Conservation (phyloP, 495 filamentous ascomycete genomes). For the Aspergillus indologenus region DNA sequence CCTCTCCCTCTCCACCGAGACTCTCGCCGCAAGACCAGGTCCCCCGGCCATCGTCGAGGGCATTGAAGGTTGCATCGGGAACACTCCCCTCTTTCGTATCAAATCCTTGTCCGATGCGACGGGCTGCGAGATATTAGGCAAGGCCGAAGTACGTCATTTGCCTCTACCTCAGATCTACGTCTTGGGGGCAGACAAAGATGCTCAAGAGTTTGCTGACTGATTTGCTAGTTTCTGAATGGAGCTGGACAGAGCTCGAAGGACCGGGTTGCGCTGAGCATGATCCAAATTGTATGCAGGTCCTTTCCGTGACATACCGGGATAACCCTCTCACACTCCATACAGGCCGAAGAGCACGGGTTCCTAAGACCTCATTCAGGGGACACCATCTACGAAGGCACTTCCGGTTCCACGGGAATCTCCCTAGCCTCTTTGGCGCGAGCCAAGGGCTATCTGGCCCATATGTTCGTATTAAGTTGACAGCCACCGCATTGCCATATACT, state of each 20-base stretch:
- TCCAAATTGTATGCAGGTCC: conserved; percentile 54
- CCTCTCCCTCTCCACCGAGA: conserved; percentile 8
- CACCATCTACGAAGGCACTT: conserved; percentile 95
- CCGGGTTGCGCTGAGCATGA: conserved; percentile 87
- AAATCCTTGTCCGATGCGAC: conserved; percentile 88
- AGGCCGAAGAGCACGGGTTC: conserved; percentile 76
- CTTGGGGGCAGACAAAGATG: neutral
- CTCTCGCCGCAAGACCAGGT: conserved; percentile 30
- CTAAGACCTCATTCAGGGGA: conserved; percentile 80
- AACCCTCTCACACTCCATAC: conserved; percentile 12
- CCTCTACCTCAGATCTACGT: neutral
- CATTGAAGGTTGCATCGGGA: conserved; percentile 89
- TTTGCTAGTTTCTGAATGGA: conserved; percentile 74
- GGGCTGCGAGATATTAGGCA: conserved; percentile 87
- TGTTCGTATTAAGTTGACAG: conserved; percentile 47
- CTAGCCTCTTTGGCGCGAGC: conserved; percentile 85
- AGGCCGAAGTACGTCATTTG: conserved; percentile 68
- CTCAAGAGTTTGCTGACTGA: neutral
- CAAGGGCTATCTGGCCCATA: conserved; percentile 86
- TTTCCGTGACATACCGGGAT: conserved; percentile 5
- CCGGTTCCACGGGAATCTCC: conserved; percentile 91
- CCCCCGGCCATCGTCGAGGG: conserved; percentile 57
- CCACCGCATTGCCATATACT: neutral
- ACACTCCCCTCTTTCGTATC: conserved; percentile 87
- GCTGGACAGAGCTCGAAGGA: conserved; percentile 97